A percentile compares a stretch with the other conserved stretches of the same genome.
Evolutionary conservation across 176 grass and related monocot species (phyloP).

Genomic region (Guadua angustifolia): DNA sequence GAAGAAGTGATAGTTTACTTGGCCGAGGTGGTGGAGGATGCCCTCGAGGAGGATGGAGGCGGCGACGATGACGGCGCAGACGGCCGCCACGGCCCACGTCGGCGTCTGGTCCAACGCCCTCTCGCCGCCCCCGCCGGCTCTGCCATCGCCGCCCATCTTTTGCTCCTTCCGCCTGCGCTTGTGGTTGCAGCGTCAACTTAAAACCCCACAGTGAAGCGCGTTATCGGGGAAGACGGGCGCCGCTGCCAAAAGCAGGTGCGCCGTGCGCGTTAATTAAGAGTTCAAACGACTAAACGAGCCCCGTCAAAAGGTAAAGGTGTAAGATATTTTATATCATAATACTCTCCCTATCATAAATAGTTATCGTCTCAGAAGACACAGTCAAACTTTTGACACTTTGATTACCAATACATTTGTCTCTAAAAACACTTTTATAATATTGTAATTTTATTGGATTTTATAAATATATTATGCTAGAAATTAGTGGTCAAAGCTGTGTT

Average conservation of each 20-base stretch:
- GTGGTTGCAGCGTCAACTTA: slow-evolving; percentile 15
- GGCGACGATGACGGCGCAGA: slow-evolving; percentile 73
- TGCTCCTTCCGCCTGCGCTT: neutral
- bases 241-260: neutral
- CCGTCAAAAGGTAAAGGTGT: slow-evolving; percentile 1
- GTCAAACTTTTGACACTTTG: too few relatives aligned
- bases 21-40: slow-evolving; percentile 64
- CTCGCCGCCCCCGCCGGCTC: slow-evolving; percentile 33
- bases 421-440: too few relatives aligned
- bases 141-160: slow-evolving; percentile 35
- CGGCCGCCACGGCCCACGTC: slow-evolving; percentile 77
- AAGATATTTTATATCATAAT: too few relatives aligned
- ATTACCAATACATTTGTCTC: too few relatives aligned
- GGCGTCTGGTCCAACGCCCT: slow-evolving; percentile 80
- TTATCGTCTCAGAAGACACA: too few relatives aligned
- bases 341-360: too few relatives aligned
- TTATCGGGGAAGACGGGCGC: neutral
- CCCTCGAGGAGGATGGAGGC: slow-evolving; percentile 78
- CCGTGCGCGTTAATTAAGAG: neutral
- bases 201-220: slow-evolving; percentile 13
- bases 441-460: too few relatives aligned
- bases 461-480: too few relatives aligned
- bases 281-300: slow-evolving; percentile 24
- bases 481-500: too few relatives aligned
- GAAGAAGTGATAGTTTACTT: slow-evolving; percentile 23